Base-by-base conservation (phyloP, 352 stramenopile genomes). In the Phytophthora citricola region DNA sequence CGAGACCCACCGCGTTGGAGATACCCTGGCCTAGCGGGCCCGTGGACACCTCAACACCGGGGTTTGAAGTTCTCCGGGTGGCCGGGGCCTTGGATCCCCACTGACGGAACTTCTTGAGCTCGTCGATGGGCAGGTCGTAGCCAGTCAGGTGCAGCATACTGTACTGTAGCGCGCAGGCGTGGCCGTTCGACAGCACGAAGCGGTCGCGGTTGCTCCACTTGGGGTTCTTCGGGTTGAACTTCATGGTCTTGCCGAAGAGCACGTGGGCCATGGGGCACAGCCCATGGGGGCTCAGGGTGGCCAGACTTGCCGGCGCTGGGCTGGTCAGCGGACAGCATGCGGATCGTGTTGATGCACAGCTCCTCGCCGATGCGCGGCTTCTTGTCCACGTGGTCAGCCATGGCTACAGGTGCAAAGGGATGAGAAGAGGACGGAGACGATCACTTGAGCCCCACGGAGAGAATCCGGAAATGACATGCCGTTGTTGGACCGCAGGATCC, bases 171-270 rank as follows among this genome's bases (percentile, higher is more conserved):
- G 97, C 97, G 83, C 97, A 99, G 31, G 93, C 96, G 81, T 99
- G 98, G 61, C 98, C 98, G 79, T 99, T 99, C 49, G 92, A 98
- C 51, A 99, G 88, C 53, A 99, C 95, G 76, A 99, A 99, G 72
- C 98, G 96, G 87, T 99, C 98, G 41, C 98, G 96, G 80, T 98
- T 98, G 78, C 88, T 95, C 90, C 89, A 96, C 69, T 85, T 82
- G 17, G 87, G 85, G 71, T 94, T 92, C 73, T 89, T 92, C 49
- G 84, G 85, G 75, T 93, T 94, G 68, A 92, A 94, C 61, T 87
- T 88, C 89, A 96, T 95, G 40, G 80, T 81, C 75, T 98, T 93
- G 61, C 81, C 89, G 83, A 97, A 99, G 24, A 99, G 85, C 43
- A 98, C 81, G 78, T 99, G 95, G 12, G 97, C 97, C 88, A 99